phyloP scores from a whole-genome alignment of 148 eudicot genomes.

The Dysphania ambrosioides region DNA sequence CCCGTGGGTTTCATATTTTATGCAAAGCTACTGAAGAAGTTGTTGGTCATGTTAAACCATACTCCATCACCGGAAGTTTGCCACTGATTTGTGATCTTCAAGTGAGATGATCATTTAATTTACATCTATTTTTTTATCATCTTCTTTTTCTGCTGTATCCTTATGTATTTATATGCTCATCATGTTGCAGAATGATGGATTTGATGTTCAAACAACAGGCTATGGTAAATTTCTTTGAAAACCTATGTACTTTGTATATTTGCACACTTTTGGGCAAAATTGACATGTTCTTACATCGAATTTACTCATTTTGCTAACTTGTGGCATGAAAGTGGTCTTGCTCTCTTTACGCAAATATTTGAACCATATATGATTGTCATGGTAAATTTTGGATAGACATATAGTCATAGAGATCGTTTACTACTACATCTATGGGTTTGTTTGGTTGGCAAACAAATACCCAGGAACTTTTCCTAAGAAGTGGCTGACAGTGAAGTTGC shows the following conservation, averaged over 20 bases:
- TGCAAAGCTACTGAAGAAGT: conserved; percentile 96
- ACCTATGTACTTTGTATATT: background rate
- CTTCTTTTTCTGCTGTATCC: background rate
- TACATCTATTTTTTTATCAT: background rate
- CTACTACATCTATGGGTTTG: too few species aligned
- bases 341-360: background rate
- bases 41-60: conserved; percentile 90
- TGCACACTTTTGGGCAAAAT: background rate
- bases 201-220: conserved; percentile 96
- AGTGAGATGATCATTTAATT: conserved; percentile 32
- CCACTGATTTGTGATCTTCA: conserved; percentile 91
- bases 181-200: conserved; percentile 81
- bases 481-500: background rate
- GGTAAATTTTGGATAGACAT: background rate
- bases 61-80: conserved; percentile 91
- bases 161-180: conserved; percentile 4
- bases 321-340: background rate
- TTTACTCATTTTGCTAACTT: background rate
- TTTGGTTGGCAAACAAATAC: background rate
- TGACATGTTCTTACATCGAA: background rate
- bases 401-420: too few species aligned
- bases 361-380: background rate
- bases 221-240: conserved; percentile 52
- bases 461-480: background rate
- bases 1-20: conserved; percentile 84